Evolutionary conservation across 1,284 basidiomycete genomes (phyloP), one percentile per base, ranked within the genome.

Genomic region (Coniophora puteana): DNA sequence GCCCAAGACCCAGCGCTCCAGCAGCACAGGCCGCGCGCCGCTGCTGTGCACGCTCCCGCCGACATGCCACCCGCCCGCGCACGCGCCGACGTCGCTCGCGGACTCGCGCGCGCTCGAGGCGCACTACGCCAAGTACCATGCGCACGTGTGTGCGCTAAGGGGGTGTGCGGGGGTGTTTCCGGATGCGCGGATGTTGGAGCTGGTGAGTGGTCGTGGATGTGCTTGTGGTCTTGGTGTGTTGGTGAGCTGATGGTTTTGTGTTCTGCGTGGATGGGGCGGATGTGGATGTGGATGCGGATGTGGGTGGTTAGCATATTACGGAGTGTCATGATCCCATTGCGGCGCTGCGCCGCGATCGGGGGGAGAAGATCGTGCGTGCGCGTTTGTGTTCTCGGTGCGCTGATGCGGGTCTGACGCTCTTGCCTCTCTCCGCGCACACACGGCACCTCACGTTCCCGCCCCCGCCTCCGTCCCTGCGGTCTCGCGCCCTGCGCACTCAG

Each of bases 271-370:
- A 35, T 21, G 25, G 36, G 20, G 18, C 31, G 27, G 22, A 13
- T 21, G 31, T 21, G 26, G 27, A 27, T 38, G 27, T 13, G 27
- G 17, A 21, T 8, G 22, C 18, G 12, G n/a, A 18, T 47, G 42
- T 45, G 36, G 39, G 30, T 20, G 26, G 36, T 35, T 48, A 93
- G 84, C 92, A 95, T 65, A 76, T 89, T 50, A 84, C 81, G 13
- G 92, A 95, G 66, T 89, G 83, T 48, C 92, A 95, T 51, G 89
- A 94, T 60, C 82, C 89, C 3, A 65, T 93, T 14, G 80, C 84
- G 17, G 76, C 77, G 8, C 65, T 90, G 35, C 70, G 78, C 22
- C 81, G 80, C 55, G 86, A 90, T 22, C 72, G 84, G 37, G 91
- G 91, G n/a, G 86, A 93, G 58, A 91, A 87, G 64, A 93, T 88